These are phyloP conservation scores for Boechera retrofracta DNA, from an alignment of 345 rosid genomes.

Conservation along the genomic window DNA sequence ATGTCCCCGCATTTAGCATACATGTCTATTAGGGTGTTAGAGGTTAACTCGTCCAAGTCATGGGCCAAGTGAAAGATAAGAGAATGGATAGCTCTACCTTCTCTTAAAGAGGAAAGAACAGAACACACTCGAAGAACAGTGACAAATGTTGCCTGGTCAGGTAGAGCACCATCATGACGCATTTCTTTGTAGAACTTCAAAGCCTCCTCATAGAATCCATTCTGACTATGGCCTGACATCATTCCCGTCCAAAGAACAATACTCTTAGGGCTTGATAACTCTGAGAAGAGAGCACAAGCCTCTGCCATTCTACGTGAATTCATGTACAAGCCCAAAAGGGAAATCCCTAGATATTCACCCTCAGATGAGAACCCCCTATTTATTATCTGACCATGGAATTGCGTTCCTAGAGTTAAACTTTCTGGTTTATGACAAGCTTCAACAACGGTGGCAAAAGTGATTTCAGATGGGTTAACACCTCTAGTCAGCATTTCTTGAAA, in stretches of 20 bases:
- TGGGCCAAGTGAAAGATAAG: conserved; percentile 69
- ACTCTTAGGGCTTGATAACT: conserved; percentile 66
- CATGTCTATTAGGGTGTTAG: conserved; percentile 89
- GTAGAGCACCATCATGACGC: conserved; percentile 58
- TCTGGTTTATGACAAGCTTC: conserved; percentile 76
- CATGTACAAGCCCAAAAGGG: conserved; percentile 84
- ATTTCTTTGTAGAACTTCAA: conserved; percentile 66
- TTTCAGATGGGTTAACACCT: conserved; percentile 69
- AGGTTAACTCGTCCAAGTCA: conserved; percentile 71
- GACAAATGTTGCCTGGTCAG: conserved; percentile 95
- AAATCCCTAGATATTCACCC: conserved; percentile 73
- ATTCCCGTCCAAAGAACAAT: conserved; percentile 77
- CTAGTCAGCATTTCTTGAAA: conserved; percentile 63
- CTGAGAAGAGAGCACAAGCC: conserved; percentile 64
- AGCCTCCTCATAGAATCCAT: conserved; percentile 72
- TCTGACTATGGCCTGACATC: conserved; percentile 80
- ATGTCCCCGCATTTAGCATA: conserved; percentile 96
- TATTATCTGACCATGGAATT: conserved; percentile 67
- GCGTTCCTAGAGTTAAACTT: conserved; percentile 60
- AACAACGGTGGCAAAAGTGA: conserved; percentile 78
- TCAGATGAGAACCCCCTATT: conserved; percentile 62
- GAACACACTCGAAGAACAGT: conserved; percentile 84
- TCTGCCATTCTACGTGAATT: conserved; percentile 59
- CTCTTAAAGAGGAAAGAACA: conserved; percentile 62
- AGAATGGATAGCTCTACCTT: conserved; percentile 75